A percentile compares a stretch with the other conserved stretches of the same genome.
Conservation (phyloP, 2,329 filamentous ascomycete species). For the Anisogramma anomala region DNA sequence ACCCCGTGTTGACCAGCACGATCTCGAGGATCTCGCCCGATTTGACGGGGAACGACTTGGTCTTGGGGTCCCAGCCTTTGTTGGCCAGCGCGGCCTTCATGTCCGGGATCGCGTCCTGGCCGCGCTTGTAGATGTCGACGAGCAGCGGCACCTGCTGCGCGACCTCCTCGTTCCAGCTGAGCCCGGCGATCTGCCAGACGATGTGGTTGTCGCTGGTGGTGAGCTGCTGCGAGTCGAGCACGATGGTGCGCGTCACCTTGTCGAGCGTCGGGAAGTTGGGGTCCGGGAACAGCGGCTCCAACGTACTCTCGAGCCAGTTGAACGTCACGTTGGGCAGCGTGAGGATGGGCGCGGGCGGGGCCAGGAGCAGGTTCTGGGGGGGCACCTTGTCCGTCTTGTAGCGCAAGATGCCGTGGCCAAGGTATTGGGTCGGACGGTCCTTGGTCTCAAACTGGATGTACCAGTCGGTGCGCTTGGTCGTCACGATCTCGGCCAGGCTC, state of each 20-base stretch:
- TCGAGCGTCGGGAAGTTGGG: slow-evolving; percentile 27
- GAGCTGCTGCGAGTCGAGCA: slow-evolving; percentile 33
- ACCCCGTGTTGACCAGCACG: slow-evolving; percentile 22
- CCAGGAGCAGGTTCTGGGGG: slow-evolving; percentile 13
- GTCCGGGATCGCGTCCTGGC: slow-evolving; percentile 34
- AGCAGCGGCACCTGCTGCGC: slow-evolving; percentile 31
- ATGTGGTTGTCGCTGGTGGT: slow-evolving; percentile 22
- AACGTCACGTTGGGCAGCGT: slow-evolving; percentile 24
- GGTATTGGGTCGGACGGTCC: slow-evolving; percentile 33
- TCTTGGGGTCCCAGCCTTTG: slow-evolving; percentile 41
- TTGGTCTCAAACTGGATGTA: slow-evolving; percentile 36
- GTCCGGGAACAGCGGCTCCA: slow-evolving; percentile 26
- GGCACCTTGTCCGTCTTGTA: slow-evolving; percentile 22
- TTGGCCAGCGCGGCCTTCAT: slow-evolving; percentile 38
- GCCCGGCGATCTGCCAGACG: slow-evolving; percentile 31
- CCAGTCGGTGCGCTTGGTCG: slow-evolving; percentile 25
- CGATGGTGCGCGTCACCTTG: slow-evolving; percentile 39
- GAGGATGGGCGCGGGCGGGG: slow-evolving; percentile 23
- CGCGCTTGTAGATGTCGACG: slow-evolving; percentile 39
- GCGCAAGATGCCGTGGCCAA: slow-evolving; percentile 37
- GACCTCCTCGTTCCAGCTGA: slow-evolving; percentile 32
- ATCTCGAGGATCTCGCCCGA: slow-evolving; percentile 46
- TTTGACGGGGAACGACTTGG: slow-evolving; percentile 38
- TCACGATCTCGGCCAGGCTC: slow-evolving; percentile 29
- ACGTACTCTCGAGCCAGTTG: slow-evolving; percentile 36